phyloP scores from a whole-genome alignment of 306 rosid species.

The Clitoria ternatea region DNA sequence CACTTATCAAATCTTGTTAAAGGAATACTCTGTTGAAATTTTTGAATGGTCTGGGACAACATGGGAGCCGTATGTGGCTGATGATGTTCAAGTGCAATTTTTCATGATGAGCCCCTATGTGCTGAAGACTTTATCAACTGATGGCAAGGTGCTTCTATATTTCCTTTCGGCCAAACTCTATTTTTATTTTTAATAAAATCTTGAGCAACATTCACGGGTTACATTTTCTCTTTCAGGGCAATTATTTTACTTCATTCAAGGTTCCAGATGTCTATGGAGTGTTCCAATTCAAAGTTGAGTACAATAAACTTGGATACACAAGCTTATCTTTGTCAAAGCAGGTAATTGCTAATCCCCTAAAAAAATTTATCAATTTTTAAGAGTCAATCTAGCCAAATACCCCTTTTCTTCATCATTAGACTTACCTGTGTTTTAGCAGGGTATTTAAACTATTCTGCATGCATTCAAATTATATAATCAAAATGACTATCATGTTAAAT shows the following conservation, averaged over 20 bases:
- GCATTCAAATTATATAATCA: not conserved
- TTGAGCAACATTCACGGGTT: not conserved
- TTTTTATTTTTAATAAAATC: slow-evolving; percentile 5
- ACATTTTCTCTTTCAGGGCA: slow-evolving; percentile 55
- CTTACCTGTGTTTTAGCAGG: slow-evolving; percentile 15
- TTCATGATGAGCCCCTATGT: slow-evolving; percentile 99
- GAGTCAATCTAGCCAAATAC: not conserved
- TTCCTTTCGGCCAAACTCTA: not conserved
- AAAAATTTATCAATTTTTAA: not conserved
- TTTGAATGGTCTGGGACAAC: slow-evolving; percentile 86
- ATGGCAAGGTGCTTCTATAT: slow-evolving; percentile 55
- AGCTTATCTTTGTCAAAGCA: slow-evolving; percentile 76
- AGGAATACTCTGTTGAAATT: slow-evolving; percentile 89
- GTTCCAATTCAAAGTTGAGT: slow-evolving; percentile 98
- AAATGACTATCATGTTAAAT: not conserved
- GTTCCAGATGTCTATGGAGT: slow-evolving; percentile 99
- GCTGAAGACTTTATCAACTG: slow-evolving; percentile 75
- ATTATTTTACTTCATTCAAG: slow-evolving; percentile 68
- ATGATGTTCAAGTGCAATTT: slow-evolving; percentile 96
- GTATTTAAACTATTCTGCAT: not conserved
- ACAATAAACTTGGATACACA: slow-evolving; percentile 86
- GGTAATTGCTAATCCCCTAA: slow-evolving; percentile 43
- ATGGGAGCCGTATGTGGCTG: slow-evolving; percentile 90
- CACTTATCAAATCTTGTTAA: slow-evolving; percentile 26
- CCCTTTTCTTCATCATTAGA: not conserved